Evolutionary conservation across 2,329 filamentous ascomycete genomes (phyloP).

Genomic region (Sclerotiophoma versabilis): DNA sequence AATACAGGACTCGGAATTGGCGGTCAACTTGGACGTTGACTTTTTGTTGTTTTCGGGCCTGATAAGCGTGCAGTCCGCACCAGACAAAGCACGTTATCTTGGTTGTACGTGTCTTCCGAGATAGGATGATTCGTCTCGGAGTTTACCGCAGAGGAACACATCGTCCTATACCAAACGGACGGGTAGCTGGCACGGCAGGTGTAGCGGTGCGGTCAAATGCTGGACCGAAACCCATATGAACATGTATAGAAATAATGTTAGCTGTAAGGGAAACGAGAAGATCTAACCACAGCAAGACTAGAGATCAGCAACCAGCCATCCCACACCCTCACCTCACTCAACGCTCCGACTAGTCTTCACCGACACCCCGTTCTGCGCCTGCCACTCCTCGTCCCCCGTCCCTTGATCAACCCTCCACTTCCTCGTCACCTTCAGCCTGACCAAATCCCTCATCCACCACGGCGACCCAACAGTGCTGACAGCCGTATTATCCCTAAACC

Average conservation of each 20-base stretch:
- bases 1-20: not conserved
- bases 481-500: not conserved
- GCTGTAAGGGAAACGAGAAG: too few species aligned
- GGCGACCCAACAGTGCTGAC: not conserved
- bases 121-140: not conserved
- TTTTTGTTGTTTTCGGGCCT: not conserved
- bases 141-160: not conserved
- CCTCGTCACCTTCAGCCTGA: not conserved
- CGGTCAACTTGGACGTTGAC: too few species aligned
- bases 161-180: not conserved
- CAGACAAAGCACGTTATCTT: not conserved
- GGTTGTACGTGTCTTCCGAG: not conserved
- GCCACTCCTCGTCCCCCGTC: not conserved
- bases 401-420: conserved; percentile 1
- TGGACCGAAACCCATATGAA: too few species aligned
- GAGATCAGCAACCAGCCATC: not conserved
- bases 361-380: not conserved
- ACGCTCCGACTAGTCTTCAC: not conserved
- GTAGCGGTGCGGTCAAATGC: not conserved
- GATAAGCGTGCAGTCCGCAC: not conserved
- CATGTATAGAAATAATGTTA: too few species aligned
- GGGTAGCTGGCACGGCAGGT: not conserved
- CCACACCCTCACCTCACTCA: not conserved
- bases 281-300: too few species aligned
- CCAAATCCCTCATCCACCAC: not conserved